Base-by-base conservation (phyloP, 768 basidiomycete genomes). In the Melanogaster broomeanus region DNA sequence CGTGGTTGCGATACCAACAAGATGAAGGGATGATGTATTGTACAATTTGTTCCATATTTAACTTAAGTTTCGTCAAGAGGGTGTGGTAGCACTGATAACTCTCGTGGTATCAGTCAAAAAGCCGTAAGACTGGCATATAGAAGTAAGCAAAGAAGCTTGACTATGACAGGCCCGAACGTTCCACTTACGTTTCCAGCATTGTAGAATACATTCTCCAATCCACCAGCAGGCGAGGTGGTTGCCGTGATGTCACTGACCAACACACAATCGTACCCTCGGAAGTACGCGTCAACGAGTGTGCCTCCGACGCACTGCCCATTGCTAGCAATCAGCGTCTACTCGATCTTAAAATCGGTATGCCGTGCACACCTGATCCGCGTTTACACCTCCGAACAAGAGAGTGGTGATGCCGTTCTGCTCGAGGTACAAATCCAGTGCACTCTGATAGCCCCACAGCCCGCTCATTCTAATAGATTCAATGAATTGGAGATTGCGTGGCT, bases 391-490 rank as follows among this genome's bases (percentile, higher is more conserved):
- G 48, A 87, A 80, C 54, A 87, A 68, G 28, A 86, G 67, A 1
- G 82, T 84, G 10, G 72, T 81, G 51, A 86, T 77, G 34, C 85
- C 83, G 40, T 82, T 78, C 60, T 85, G 82, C 51, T 80, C 72
- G 37, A 87, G 75, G 61, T 81, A 85, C 33, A 85, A 65, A 59
- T 85, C 84, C 47, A 87, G 67, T 12, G 79, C 74, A n/a, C 77
- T 76, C 59, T 85, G 83, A 44, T 78, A 77, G 12, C 83, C 83
- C 84, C 83, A 87, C 19, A 87, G 56, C 13, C 77, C 85, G 58
- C 84, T 84, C 78, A 84, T 83, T 44, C 85, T 84, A 48, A 35
- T 24, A 24, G 35, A 21, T 12, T 19, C 34, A 18, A 18, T 33
- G n/a, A 25, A 24, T 42, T 49, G 25, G 33, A 34, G 33, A 30